Conservation (phyloP, 83 land plant species). For the Diphasiastrum complanatum region DNA sequence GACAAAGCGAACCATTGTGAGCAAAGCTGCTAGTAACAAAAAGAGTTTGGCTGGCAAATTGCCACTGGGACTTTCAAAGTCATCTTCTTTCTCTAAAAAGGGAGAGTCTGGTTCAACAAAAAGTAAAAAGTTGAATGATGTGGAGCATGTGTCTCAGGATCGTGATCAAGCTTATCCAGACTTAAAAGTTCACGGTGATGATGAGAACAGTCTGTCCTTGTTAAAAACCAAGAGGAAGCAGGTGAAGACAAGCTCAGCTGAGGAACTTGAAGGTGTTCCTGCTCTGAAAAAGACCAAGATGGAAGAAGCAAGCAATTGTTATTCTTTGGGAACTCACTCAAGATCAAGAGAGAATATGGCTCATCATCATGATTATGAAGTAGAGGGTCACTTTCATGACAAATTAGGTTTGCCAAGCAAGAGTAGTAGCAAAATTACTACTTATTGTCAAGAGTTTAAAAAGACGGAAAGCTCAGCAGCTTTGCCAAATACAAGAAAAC, state of each 20-base stretch:
- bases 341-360: constrained; percentile 17
- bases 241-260: too few relatives aligned
- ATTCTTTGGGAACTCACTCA: constrained; percentile 21
- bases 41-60: constrained; percentile 14
- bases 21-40: constrained; percentile 39
- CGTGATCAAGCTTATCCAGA: too few relatives aligned
- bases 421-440: neutral
- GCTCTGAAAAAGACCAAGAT: constrained; percentile 39
- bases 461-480: too few relatives aligned
- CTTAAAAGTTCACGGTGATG: too few relatives aligned
- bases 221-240: too few relatives aligned
- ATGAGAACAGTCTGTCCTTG: too few relatives aligned
- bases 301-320: constrained; percentile 15
- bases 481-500: too few relatives aligned
- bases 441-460: too few relatives aligned
- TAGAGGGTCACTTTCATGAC: too few relatives aligned
- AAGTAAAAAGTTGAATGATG: constrained; percentile 49
- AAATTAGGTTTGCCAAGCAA: neutral
- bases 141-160: constrained; percentile 29
- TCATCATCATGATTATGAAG: constrained; percentile 9
- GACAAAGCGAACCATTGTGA: constrained; percentile 22
- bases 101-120: constrained; percentile 27
- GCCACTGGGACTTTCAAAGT: constrained; percentile 5
- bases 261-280: constrained; percentile 12
- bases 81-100: constrained; percentile 25